Percentiles rank a stretch among this genome's conserved stretches.
These are phyloP conservation scores for Apophysomyces variabilis DNA, from an alignment of 371 early-diverging fungal species.

Conservation along the genomic window DNA sequence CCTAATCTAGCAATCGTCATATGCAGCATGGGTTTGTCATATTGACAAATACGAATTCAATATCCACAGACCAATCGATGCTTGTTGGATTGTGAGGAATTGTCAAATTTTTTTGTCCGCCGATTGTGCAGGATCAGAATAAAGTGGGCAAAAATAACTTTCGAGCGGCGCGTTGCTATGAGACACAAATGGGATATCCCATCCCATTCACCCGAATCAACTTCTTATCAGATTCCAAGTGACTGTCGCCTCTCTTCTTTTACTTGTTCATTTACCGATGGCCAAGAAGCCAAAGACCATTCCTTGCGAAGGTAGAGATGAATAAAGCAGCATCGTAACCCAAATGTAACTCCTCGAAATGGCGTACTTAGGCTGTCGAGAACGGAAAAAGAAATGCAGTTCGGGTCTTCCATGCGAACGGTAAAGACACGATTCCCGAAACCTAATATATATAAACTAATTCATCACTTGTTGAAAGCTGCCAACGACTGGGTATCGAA, in stretches of 20 bases:
- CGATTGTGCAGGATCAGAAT: too few relatives aligned
- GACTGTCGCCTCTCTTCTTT: conserved; percentile 1
- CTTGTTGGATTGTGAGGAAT: too few relatives aligned
- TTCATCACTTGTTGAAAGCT: conserved; percentile 8
- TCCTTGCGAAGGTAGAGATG: conserved; percentile 44
- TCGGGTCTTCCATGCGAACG: conserved; percentile 48
- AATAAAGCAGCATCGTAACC: neutral
- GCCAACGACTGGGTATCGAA: conserved; percentile 18
- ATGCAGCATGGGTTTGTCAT: too few relatives aligned
- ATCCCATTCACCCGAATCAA: neutral
- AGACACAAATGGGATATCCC: neutral
- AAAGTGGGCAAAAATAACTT: too few relatives aligned
- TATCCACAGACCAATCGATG: too few relatives aligned
- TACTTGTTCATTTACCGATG: conserved; percentile 10
- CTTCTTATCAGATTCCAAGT: conserved; percentile 8
- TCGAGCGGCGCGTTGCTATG: neutral
- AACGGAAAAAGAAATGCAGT: conserved; percentile 51
- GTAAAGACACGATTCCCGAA: conserved; percentile 19
- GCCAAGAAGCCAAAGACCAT: conserved; percentile 34
- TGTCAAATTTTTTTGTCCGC: too few relatives aligned
- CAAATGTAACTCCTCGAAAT: neutral
- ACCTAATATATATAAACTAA: neutral
- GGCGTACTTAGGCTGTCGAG: conserved; percentile 41
- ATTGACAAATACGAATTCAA: too few relatives aligned
- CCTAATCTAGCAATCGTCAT: too few relatives aligned